Conservation (phyloP, 805 yeast genomes). For the Candida arabinofermentans region DNA sequence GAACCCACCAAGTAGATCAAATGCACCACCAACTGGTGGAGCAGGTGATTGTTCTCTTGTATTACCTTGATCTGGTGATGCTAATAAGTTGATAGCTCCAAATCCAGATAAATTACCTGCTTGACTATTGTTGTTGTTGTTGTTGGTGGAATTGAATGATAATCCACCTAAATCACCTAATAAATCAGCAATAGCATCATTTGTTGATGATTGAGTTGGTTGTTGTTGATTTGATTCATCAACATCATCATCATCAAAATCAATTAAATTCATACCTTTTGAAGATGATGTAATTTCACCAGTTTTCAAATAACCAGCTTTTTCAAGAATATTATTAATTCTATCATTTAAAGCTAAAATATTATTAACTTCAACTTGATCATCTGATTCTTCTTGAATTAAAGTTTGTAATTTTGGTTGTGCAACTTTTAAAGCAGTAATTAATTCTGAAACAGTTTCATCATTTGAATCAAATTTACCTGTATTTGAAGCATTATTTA, state of each 20-base stretch:
- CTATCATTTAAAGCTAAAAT: constrained; percentile 70
- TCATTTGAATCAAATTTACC: constrained; percentile 39
- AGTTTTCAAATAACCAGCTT: constrained; percentile 58
- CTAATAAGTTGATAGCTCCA: constrained; percentile 31
- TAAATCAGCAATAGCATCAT: constrained; percentile 56
- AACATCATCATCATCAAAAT: constrained; percentile 61
- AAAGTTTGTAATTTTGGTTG: constrained; percentile 85
- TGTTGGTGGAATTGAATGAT: constrained; percentile 35
- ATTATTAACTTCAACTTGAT: constrained; percentile 59
- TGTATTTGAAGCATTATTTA: constrained; percentile 44
- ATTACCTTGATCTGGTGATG: constrained; percentile 23
- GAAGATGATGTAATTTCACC: constrained; percentile 61
- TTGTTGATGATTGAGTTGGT: constrained; percentile 26
- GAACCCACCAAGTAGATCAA: constrained; percentile 12
- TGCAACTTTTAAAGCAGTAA: constrained; percentile 71
- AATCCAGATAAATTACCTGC: constrained; percentile 16
- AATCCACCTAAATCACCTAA: constrained; percentile 67
- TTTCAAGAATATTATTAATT: constrained; percentile 63
- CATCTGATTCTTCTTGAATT: constrained; percentile 72
- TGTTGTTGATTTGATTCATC: constrained; percentile 13
- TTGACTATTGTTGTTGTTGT: constrained; percentile 1
- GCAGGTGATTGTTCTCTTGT: constrained; percentile 17
- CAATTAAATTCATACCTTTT: constrained; percentile 48
- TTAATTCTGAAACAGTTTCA: constrained; percentile 79
- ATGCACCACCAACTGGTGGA: constrained; percentile 5